phyloP scores from a whole-genome alignment of 2,329 filamentous ascomycete genomes.

The Neonectria hederae region DNA sequence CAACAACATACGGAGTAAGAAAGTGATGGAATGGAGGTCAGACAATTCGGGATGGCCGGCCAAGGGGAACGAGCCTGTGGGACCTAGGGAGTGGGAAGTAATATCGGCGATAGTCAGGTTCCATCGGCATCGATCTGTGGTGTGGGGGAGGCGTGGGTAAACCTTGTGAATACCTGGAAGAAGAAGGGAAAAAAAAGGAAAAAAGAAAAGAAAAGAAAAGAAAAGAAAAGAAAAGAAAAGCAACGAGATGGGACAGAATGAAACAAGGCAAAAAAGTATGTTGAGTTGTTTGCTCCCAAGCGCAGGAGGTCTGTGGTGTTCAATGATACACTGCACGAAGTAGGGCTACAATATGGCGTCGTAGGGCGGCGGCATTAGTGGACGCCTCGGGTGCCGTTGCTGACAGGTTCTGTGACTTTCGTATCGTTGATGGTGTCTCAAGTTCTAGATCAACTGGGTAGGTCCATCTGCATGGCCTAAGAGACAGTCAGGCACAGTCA shows the following conservation, averaged over 20 bases:
- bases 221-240: background rate
- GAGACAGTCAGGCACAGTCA: background rate
- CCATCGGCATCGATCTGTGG: background rate
- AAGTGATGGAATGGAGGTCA: background rate
- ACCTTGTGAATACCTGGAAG: background rate
- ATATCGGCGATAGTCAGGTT: background rate
- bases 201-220: background rate
- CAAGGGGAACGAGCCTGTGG: background rate
- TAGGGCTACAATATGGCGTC: background rate
- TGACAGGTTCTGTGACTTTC: background rate
- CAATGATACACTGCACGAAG: background rate
- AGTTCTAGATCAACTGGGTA: background rate
- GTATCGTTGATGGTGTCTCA: conserved; percentile 1
- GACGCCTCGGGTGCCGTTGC: background rate
- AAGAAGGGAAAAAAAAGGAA: background rate
- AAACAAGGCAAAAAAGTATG: background rate
- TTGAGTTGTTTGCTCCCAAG: background rate
- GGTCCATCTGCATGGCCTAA: conserved; percentile 6
- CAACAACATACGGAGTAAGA: background rate
- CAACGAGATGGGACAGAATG: background rate
- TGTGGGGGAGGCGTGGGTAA: background rate
- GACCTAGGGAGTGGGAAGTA: background rate
- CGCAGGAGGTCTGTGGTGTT: background rate
- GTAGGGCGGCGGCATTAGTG: background rate
- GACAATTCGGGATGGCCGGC: background rate